A percentile compares a stretch with the other conserved stretches of the same genome.
phyloP scores from a whole-genome alignment of 225 moss, liverwort and hornwort genomes.

The Neckera pumila region DNA sequence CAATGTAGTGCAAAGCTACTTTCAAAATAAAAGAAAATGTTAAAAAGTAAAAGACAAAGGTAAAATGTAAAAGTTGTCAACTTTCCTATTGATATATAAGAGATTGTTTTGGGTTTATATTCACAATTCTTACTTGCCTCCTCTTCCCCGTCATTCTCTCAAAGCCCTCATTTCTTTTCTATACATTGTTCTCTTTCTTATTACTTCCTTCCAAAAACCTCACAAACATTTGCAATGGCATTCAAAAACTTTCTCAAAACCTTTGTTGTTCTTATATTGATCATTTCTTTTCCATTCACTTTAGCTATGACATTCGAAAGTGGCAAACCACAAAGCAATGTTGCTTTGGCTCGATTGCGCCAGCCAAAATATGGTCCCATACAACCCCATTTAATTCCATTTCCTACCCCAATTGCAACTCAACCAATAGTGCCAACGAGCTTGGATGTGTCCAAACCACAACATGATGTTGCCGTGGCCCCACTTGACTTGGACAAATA shows the following conservation, averaged over 20 bases:
- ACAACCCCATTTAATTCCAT: background rate
- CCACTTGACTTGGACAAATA: background rate
- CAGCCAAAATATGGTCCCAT: accelerated
- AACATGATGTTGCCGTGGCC: accelerated
- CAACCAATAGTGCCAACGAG: accelerated
- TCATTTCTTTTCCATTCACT: background rate
- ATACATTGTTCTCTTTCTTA: accelerated
- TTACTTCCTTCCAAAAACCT: too few species aligned
- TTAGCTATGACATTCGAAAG: too few species aligned
- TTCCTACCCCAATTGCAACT: background rate
- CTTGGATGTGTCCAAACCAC: background rate
- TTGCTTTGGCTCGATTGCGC: background rate
- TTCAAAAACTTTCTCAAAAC: background rate
- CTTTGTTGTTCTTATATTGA: background rate
- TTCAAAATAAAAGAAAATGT: background rate
- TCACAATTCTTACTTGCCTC: background rate
- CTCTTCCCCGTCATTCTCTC: background rate
- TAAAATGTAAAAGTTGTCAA: background rate
- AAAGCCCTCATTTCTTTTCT: background rate
- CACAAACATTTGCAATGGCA: background rate
- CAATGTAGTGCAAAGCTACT: accelerated
- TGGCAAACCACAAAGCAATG: background rate
- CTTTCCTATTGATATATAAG: background rate
- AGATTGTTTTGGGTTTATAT: background rate
- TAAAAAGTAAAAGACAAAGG: background rate